Conservation (phyloP, 2,329 filamentous ascomycete genomes). For the Cytospora mali region DNA sequence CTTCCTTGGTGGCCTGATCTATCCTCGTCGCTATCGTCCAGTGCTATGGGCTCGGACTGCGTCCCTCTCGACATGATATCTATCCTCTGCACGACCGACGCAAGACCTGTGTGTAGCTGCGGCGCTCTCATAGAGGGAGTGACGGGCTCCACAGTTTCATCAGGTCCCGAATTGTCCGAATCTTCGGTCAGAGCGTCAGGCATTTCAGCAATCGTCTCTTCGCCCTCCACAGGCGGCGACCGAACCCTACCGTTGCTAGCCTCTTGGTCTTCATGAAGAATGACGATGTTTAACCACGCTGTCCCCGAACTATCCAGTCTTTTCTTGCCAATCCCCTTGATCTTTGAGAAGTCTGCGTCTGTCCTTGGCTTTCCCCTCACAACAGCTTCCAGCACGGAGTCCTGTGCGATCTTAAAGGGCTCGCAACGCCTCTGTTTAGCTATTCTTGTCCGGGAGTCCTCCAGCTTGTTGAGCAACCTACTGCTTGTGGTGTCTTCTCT, state of each 20-base stretch:
- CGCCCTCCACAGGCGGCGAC: neutral
- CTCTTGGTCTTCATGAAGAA: conserved; percentile 1
- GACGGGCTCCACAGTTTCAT: neutral
- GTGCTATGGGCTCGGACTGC: neutral
- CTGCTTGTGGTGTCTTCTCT: neutral
- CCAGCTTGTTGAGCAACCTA: neutral
- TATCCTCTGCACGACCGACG: neutral
- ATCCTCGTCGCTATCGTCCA: conserved; percentile 1
- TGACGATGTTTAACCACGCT: conserved; percentile 11
- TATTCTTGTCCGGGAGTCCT: neutral
- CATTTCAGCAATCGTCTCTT: neutral
- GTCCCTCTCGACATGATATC: neutral
- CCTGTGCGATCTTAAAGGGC: neutral
- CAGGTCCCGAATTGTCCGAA: neutral
- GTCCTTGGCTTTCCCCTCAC: neutral
- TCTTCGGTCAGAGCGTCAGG: neutral
- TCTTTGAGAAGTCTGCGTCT: neutral
- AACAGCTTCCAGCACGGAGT: conserved; percentile 6
- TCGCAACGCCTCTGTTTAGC: conserved; percentile 10
- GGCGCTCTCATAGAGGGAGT: neutral
- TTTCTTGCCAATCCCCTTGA: conserved; percentile 10
- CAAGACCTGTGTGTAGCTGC: neutral
- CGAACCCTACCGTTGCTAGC: neutral
- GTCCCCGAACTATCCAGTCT: conserved; percentile 4
- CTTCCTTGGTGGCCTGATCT: neutral